Conservation (phyloP, 371 early-diverging fungal species). For the Mortierella sp. region DNA sequence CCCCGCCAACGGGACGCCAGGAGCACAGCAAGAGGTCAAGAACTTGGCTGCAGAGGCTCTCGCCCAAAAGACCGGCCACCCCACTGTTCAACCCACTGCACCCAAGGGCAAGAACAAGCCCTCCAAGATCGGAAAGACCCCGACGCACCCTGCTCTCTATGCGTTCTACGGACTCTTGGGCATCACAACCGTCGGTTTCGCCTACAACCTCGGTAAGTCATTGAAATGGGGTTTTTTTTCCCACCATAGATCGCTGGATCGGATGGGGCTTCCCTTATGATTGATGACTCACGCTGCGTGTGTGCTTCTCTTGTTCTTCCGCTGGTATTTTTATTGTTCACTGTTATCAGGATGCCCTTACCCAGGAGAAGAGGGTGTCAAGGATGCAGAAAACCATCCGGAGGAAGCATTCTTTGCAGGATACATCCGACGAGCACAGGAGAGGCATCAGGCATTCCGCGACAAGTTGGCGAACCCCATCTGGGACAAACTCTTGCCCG, state of each 20-base stretch:
- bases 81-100: slow-evolving; percentile 50
- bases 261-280: no score
- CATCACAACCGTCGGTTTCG: slow-evolving; percentile 28
- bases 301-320: no score
- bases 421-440: slow-evolving; percentile 44
- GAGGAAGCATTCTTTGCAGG: slow-evolving; percentile 39
- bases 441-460: slow-evolving; percentile 29
- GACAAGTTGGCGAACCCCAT: slow-evolving; percentile 65
- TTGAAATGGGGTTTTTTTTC: background rate
- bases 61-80: slow-evolving; percentile 55
- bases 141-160: slow-evolving; percentile 35
- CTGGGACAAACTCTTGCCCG: slow-evolving; percentile 89
- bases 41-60: slow-evolving; percentile 59
- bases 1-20: slow-evolving; percentile 18
- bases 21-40: slow-evolving; percentile 25
- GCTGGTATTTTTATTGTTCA: background rate
- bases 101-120: slow-evolving; percentile 66
- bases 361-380: slow-evolving; percentile 44
- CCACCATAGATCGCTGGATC: background rate
- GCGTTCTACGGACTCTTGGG: slow-evolving; percentile 35
- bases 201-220: slow-evolving; percentile 39
- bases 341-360: slow-evolving; percentile 34
- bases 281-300: no score
- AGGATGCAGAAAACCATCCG: slow-evolving; percentile 40
- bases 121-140: slow-evolving; percentile 56